Evolutionary conservation across 148 eudicot species (phyloP).

Genomic region (Chenopodium suecicum): DNA sequence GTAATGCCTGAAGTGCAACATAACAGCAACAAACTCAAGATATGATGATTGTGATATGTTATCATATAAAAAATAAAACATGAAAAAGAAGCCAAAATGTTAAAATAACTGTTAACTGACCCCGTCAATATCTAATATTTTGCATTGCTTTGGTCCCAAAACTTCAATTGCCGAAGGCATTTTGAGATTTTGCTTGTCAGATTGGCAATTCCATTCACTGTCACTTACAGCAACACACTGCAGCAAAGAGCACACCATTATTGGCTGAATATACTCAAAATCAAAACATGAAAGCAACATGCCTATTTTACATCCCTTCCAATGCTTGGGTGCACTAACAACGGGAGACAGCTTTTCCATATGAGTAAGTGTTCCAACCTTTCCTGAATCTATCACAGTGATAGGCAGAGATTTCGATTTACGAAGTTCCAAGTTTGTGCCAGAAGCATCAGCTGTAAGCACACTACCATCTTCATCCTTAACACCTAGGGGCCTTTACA

Average conservation of each 20-base stretch:
- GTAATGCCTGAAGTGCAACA: slow-evolving; percentile 45
- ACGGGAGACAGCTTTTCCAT: not conserved
- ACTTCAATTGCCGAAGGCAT: slow-evolving; percentile 52
- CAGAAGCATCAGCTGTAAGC: slow-evolving; percentile 27
- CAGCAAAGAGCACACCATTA: slow-evolving; percentile 9
- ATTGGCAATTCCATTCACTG: slow-evolving; percentile 51
- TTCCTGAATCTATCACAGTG: slow-evolving; percentile 50
- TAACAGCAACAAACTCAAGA: not conserved
- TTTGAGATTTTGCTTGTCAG: slow-evolving; percentile 39
- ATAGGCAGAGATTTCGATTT: slow-evolving; percentile 54
- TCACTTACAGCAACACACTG: slow-evolving; percentile 52
- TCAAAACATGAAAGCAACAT: not conserved
- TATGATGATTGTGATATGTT: not conserved
- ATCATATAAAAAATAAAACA: not conserved
- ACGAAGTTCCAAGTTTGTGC: slow-evolving; percentile 35
- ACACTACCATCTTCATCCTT: slow-evolving; percentile 43
- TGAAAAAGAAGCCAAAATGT: not conserved
- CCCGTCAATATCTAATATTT: slow-evolving; percentile 52
- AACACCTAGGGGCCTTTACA: slow-evolving; percentile 55
- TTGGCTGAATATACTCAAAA: not conserved
- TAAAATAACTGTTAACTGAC: slow-evolving; percentile 34
- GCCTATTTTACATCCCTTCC: not conserved
- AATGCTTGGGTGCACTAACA: too few relatives aligned
- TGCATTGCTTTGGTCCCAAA: slow-evolving; percentile 43
- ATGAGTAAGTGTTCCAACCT: slow-evolving; percentile 39